Base-by-base conservation (phyloP, 2,329 filamentous ascomycete genomes). In the Pseudogymnoascus destructans region DNA sequence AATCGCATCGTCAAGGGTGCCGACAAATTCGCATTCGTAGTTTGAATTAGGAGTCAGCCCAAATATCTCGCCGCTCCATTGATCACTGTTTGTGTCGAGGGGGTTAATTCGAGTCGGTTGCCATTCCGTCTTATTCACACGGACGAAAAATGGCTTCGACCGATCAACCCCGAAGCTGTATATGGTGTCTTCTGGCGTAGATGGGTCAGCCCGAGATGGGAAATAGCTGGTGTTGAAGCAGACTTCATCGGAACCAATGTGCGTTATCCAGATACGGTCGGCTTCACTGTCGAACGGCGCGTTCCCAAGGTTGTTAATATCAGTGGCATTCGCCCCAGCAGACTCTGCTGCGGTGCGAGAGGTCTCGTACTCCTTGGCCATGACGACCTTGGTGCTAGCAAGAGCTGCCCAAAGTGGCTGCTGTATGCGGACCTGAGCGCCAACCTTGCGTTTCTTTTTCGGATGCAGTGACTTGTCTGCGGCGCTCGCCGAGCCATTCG, bases 391-490 rank as follows among this genome's bases (percentile, higher is more conserved):
- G 68, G 91, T 95, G 73, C 89, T 95, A 57, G 91, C 91, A 65
- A 96, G 80, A 54, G 91, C 91, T 63, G 91, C 89, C 91, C 91
- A 96, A 63, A 96, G 81, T 55, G 91, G 91, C 73, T 96, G 91
- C 68, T 89, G 85, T 70, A 89, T 88, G 71, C 91, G 80, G 64
- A 95, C 89, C 71, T 93, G 88, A 60, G 89, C 90, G 68, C 88
- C 92, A 73, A 95, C 89, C 74, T 93, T 92, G 73, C 87, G 83
- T 74, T 88, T 86, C 74, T 89, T 93, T 73, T 93, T 95, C 63
- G 79, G 81, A 63, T 72, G 74, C 68, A 82, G 75, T 73, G 80
- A 69, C 71, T 69, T 59, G 71, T 72, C 73, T 25, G 55, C 7
- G 10, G 56, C 57, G 42, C 61, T 62, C 17, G 64, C 61, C 23